These are phyloP conservation scores for Epithele typhae DNA, from an alignment of 768 basidiomycete species.

Conservation along the genomic window DNA sequence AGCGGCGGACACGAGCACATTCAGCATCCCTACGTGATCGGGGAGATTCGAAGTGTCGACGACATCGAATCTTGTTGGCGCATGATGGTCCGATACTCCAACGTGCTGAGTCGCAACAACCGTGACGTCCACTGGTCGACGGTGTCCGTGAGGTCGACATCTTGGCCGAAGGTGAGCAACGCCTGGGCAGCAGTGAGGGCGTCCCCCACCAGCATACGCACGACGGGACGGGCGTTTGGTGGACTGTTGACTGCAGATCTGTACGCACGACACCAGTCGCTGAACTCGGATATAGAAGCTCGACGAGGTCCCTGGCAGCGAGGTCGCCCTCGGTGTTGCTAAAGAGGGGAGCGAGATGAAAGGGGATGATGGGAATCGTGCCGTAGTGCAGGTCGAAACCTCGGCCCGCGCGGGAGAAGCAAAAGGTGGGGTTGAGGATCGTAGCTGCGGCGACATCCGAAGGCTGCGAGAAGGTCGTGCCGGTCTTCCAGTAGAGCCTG, in stretches of 20 bases:
- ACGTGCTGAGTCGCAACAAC: too few species aligned
- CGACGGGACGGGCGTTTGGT: too few species aligned
- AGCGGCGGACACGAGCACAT: constrained; percentile 33
- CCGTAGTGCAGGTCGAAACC: constrained; percentile 41
- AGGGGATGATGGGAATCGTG: constrained; percentile 36
- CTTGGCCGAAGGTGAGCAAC: too few species aligned
- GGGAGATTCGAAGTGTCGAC: constrained; percentile 48
- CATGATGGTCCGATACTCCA: too few species aligned
- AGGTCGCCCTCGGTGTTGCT: constrained; percentile 10
- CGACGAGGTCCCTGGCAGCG: constrained; percentile 23
- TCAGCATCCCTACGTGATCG: constrained; percentile 45
- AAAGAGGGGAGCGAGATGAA: constrained; percentile 36
- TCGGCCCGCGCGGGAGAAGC: constrained; percentile 35
- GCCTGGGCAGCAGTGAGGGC: too few species aligned
- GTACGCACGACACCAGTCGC: constrained; percentile 30
- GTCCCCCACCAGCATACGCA: too few species aligned
- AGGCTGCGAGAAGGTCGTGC: constrained; percentile 29
- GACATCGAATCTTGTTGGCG: constrained; percentile 37
- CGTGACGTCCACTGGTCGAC: too few species aligned
- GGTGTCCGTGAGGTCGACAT: constrained; percentile 21
- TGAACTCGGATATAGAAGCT: constrained; percentile 32
- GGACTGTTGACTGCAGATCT: constrained; percentile 1
- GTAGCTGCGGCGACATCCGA: constrained; percentile 20
- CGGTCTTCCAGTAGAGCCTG: constrained; percentile 37
- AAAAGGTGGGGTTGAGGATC: constrained; percentile 43